Evolutionary conservation across 2,329 filamentous ascomycete species (phyloP).

Genomic region (Fusarium humuli): DNA sequence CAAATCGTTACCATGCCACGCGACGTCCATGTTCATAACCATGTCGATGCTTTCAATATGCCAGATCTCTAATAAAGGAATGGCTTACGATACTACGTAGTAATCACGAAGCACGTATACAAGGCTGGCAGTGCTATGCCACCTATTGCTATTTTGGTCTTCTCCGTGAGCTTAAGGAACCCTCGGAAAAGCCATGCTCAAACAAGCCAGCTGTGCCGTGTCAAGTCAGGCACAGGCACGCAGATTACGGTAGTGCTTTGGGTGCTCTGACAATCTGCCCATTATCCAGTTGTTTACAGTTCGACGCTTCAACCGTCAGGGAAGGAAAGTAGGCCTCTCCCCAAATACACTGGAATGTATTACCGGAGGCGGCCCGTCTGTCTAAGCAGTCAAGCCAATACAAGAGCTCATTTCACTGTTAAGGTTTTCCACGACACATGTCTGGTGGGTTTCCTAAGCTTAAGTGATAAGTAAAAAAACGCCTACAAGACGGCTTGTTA

Average conservation of each 20-base stretch:
- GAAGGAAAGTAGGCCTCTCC: not conserved
- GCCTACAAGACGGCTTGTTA: not conserved
- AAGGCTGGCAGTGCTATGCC: slow-evolving; percentile 8
- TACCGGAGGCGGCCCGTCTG: slow-evolving; percentile 28
- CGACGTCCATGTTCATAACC: not conserved
- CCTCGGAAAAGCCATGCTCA: slow-evolving; percentile 18
- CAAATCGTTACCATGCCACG: slow-evolving; percentile 3
- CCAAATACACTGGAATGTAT: slow-evolving; percentile 22
- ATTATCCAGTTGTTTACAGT: slow-evolving; percentile 19
- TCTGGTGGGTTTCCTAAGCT: not conserved
- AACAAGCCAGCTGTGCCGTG: slow-evolving; percentile 8
- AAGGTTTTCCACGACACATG: slow-evolving; percentile 15
- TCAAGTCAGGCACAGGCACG: slow-evolving; percentile 23
- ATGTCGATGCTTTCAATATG: slow-evolving; percentile 17
- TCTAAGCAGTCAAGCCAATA: slow-evolving; percentile 7
- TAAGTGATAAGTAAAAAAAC: not conserved
- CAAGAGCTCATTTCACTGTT: slow-evolving; percentile 19
- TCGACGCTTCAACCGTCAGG: slow-evolving; percentile 31
- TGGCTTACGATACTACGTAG: not conserved
- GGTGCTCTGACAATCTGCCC: slow-evolving; percentile 12
- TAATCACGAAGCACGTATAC: not conserved
- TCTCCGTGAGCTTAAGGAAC: not conserved
- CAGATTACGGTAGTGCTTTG: not conserved
- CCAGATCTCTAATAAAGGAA: slow-evolving; percentile 7
- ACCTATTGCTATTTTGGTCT: slow-evolving; percentile 38